Evolutionary conservation across 2,329 filamentous ascomycete genomes (phyloP), one percentile per base, ranked within the genome.

Genomic region (Endothia cerciana): DNA sequence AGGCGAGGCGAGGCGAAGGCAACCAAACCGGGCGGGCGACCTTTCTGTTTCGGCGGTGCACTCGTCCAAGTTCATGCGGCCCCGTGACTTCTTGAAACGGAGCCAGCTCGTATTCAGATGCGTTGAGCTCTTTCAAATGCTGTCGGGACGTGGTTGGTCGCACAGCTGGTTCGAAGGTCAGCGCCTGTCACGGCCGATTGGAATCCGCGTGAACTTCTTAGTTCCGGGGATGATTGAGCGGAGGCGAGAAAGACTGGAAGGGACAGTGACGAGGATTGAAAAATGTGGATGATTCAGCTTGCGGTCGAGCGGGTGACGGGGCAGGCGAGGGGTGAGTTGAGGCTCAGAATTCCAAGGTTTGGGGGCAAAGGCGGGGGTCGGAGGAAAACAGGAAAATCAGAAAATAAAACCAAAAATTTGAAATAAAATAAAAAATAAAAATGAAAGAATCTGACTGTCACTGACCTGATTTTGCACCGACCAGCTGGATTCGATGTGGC

Each of bases 331-430:
- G 53, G 30, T 19, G 33, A 56, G 53, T 36, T 56, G 53, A 56
- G 53, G 30, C 53, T 56, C 30, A 22, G 53, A 25, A 30, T 22
- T 7, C 19, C 53, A 17, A 36, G 53, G 17, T 22, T 56, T 38
- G 53, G 53, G 53, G 53, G 53, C 53, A 56, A 56, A 56, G 30
- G 28, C 15, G 53, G 33, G 30, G 25, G 47, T n/a, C 17, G n/a
- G 25, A 49, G 47, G 11, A 10, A 28, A 19, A 28, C 2, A 53
- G 11, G 41, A 43, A 22, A 8, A 22, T 11, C n/a, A 47, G 36
- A 10, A 10, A 38, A 41, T 13, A 15, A 41, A 41, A 41, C 6
- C 2, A 51, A 8, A 15, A 28, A 51, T 22, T n/a, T 28, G 13
- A 30, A 36, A 11, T 8, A 51, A 51, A 15, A 15, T 28, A 15